Evolutionary conservation across 1,139 yeast genomes (phyloP).

Genomic region (Komagataea norvegica): DNA sequence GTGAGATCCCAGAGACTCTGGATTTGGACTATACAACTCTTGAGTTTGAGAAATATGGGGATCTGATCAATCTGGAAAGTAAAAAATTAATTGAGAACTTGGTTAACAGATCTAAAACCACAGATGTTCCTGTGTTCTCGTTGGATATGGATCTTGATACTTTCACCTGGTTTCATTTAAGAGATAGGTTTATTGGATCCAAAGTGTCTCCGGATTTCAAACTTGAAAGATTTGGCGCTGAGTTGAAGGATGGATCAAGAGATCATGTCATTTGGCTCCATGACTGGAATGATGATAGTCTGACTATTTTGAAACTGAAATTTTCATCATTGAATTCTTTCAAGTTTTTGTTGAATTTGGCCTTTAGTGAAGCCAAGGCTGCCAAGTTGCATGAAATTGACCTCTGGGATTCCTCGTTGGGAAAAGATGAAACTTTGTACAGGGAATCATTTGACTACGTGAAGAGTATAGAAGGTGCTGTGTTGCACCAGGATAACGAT

Average conservation of each 20-base stretch:
- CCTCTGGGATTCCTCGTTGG: slow-evolving; percentile 23
- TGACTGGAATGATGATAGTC: slow-evolving; percentile 36
- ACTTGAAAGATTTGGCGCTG: slow-evolving; percentile 18
- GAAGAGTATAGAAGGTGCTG: slow-evolving; percentile 6
- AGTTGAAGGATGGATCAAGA: slow-evolving; percentile 12
- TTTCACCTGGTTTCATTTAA: slow-evolving; percentile 39
- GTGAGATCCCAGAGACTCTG: background rate
- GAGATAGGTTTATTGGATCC: slow-evolving; percentile 34
- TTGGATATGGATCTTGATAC: slow-evolving; percentile 35
- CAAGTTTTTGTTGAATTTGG: slow-evolving; percentile 13
- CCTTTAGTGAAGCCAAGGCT: slow-evolving; percentile 17
- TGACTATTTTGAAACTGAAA: slow-evolving; percentile 30
- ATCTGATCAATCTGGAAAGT: slow-evolving; percentile 31
- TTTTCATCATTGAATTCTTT: slow-evolving; percentile 16
- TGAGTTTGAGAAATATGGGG: slow-evolving; percentile 31
- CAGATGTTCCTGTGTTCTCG: slow-evolving; percentile 30
- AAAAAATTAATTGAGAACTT: slow-evolving; percentile 26
- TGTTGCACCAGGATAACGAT: slow-evolving; percentile 14
- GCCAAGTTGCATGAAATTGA: slow-evolving; percentile 9
- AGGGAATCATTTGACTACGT: slow-evolving; percentile 11
- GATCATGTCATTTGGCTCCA: slow-evolving; percentile 44
- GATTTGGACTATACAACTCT: slow-evolving; percentile 21
- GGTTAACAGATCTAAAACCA: slow-evolving; percentile 27
- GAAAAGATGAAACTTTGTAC: slow-evolving; percentile 5
- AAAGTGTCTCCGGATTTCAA: slow-evolving; percentile 11